These are phyloP conservation scores for Crassisporium funariophilum DNA, from an alignment of 768 basidiomycete species.

Conservation along the genomic window DNA sequence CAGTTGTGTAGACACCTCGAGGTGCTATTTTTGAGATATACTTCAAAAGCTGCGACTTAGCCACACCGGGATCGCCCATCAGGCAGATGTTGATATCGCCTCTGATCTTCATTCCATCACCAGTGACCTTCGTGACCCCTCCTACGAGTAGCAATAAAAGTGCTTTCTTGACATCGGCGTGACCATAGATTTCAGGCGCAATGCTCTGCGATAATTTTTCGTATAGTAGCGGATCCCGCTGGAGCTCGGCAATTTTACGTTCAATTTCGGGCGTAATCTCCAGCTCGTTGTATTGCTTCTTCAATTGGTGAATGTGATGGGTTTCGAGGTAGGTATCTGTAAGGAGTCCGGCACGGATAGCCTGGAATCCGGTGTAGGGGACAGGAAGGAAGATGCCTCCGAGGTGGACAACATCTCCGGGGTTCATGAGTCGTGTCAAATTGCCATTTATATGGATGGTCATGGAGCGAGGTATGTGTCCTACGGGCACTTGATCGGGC, in stretches of 20 bases:
- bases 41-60: conserved; percentile 95
- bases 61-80: conserved; percentile 99
- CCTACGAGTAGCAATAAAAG: conserved; percentile 90
- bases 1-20: conserved; percentile 96
- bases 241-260: conserved; percentile 65
- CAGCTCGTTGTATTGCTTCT: conserved; percentile 97
- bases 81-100: conserved; percentile 97
- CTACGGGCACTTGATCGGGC: conserved; percentile 99
- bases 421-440: conserved; percentile 88
- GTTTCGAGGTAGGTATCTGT: conserved; percentile 97
- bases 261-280: conserved; percentile 86
- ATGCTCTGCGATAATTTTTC: conserved; percentile 89
- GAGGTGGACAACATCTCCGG: conserved; percentile 93
- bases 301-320: conserved; percentile 90
- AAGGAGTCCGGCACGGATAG: conserved; percentile 92
- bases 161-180: conserved; percentile 96
- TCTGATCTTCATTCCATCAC: conserved; percentile 98
- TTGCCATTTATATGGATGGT: conserved; percentile 92
- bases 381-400: conserved; percentile 98
- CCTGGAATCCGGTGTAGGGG: conserved; percentile 97
- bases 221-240: conserved; percentile 79
- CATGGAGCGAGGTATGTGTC: conserved; percentile 99
- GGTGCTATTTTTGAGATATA: conserved; percentile 99
- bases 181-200: conserved; percentile 98
- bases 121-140: conserved; percentile 92